Base-by-base conservation (phyloP, 768 basidiomycete species). In the Boletus edulis region DNA sequence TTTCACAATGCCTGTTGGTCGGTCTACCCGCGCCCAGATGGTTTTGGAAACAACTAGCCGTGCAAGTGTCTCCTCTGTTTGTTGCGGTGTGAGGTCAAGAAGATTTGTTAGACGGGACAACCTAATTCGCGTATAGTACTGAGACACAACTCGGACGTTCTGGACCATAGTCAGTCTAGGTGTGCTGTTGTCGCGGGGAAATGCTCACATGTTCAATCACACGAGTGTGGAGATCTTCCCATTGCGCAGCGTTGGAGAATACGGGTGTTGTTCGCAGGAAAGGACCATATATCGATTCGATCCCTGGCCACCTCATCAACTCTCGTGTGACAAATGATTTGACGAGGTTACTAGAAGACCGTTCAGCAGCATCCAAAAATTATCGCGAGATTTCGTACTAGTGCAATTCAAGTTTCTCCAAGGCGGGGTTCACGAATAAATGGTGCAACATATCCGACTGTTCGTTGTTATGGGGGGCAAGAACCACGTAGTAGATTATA, bases 371-470 rank as follows among this genome's bases (percentile, higher is more conserved):
- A 42, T 32, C 32, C 52, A 59, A 18, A 15, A 13, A 5, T 42
- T 39, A 35, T 39, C 14, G 32, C 18, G 11, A 70, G 46, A 20
- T 24, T n/a, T 37, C 76, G 73, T 75, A 97, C 94, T 87, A 86
- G 69, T 95, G 91, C 40, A 92, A 76, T 61, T 91, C 86, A 43
- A 95, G 77, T 69, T 91, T 94, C 58, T 78, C 73, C 40, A 98
- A 73, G 22, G 88, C 86, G 22, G 94, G 82, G 69, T 98, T 86
- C 43, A 76, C 76, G 65, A 81, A 90, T 31, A 96, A 78, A 65
- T 91, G 90, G 69, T 98, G 86, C 43, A 99, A 75, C 88, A 98
- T 94, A 68, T 98, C 94, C 3, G 89, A 92, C 72, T 99, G 97
- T 72, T 98, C 96, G 68, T 99, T 98, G 70, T 88, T 90, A 69